phyloP scores from a whole-genome alignment of 441 rosid species.

The Geranium incanum region DNA sequence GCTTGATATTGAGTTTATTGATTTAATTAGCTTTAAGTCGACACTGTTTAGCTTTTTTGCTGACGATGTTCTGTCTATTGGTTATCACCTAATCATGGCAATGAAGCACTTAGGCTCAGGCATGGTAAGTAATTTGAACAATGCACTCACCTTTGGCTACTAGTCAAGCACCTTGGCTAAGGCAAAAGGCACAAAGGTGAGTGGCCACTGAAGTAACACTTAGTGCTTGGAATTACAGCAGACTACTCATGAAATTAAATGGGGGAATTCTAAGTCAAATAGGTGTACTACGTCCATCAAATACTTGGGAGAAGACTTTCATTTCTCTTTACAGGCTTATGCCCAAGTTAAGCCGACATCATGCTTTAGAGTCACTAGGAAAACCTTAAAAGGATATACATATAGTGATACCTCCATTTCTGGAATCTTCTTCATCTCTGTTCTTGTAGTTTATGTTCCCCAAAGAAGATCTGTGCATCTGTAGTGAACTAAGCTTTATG shows the following conservation, averaged over 20 bases:
- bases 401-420: not conserved
- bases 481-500: not conserved
- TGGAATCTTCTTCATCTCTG: not conserved
- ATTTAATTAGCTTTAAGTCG: not conserved
- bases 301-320: not conserved
- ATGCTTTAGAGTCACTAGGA: not conserved
- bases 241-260: not conserved
- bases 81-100: not conserved
- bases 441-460: not conserved
- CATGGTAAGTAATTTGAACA: not conserved
- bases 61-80: not conserved
- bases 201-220: not conserved
- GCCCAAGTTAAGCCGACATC: not conserved
- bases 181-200: constrained; percentile 1
- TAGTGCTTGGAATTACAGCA: not conserved
- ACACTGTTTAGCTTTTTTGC: not conserved
- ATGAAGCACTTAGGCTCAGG: not conserved
- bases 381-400: not conserved
- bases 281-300: not conserved
- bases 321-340: not conserved
- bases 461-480: not conserved
- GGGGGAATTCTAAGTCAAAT: not conserved
- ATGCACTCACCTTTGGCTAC: not conserved
- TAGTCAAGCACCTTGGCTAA: not conserved
- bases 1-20: not conserved